Conservation (phyloP, 2,329 filamentous ascomycete genomes). For the Botryotinia convoluta region DNA sequence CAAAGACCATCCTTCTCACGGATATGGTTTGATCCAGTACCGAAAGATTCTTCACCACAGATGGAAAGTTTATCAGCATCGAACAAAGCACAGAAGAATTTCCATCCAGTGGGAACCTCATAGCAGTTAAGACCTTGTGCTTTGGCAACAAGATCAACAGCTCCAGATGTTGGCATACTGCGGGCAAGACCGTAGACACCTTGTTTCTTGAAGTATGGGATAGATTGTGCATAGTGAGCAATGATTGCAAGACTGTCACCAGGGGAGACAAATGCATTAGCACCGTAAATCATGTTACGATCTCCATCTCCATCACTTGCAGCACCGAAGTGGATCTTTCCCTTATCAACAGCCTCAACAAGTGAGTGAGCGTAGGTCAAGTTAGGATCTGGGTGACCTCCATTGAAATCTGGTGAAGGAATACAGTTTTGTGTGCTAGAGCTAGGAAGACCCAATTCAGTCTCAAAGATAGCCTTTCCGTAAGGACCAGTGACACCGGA, state of each 20-base stretch:
- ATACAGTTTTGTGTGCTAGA: constrained; percentile 86
- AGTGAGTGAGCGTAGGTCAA: constrained; percentile 94
- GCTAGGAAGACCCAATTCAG: constrained; percentile 79
- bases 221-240: constrained; percentile 91
- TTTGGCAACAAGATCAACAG: constrained; percentile 93
- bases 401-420: constrained; percentile 91
- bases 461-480: constrained; percentile 89
- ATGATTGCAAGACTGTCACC: constrained; percentile 98
- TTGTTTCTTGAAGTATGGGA: constrained; percentile 98
- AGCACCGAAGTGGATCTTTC: constrained; percentile 90
- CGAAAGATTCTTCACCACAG: constrained; percentile 97
- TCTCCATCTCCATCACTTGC: constrained; percentile 97
- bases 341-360: constrained; percentile 89
- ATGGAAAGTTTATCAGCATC: constrained; percentile 96
- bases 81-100: constrained; percentile 97
- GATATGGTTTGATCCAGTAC: constrained; percentile 97
- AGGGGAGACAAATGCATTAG: constrained; percentile 92
- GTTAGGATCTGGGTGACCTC: constrained; percentile 96
- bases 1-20: constrained; percentile 98
- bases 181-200: constrained; percentile 93
- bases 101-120: constrained; percentile 98
- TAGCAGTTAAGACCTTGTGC: constrained; percentile 89
- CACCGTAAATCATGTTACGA: constrained; percentile 99
- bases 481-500: constrained; percentile 95
- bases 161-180: constrained; percentile 95